Evolutionary conservation across 1,284 basidiomycete genomes (phyloP).

Genomic region (Xanthoconium separans): DNA sequence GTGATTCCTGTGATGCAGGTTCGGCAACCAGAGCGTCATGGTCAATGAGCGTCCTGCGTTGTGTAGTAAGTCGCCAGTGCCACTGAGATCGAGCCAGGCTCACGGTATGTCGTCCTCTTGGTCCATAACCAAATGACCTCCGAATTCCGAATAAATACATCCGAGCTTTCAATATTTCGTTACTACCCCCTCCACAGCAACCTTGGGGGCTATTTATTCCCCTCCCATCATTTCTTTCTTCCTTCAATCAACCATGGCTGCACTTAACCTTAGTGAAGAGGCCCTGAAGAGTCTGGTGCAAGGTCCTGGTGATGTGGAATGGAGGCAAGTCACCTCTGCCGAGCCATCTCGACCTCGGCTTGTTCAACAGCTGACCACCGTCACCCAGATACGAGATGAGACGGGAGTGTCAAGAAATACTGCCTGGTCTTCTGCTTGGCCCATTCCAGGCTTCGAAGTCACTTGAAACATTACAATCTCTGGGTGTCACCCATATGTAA

Average conservation of each 20-base stretch:
- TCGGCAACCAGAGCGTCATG: slow-evolving; percentile 12
- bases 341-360: not conserved
- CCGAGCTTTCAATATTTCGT: slow-evolving; percentile 14
- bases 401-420: slow-evolving; percentile 87
- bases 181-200: not conserved
- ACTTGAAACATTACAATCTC: slow-evolving; percentile 58
- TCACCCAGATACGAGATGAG: slow-evolving; percentile 93
- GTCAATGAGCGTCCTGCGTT: slow-evolving; percentile 44
- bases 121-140: slow-evolving; percentile 27
- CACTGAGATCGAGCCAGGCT: slow-evolving; percentile 19
- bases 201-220: not conserved
- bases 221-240: not conserved
- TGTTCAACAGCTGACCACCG: slow-evolving; percentile 7
- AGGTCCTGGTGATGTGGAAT: slow-evolving; percentile 75
- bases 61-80: slow-evolving; percentile 9
- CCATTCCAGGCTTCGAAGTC: slow-evolving; percentile 88
- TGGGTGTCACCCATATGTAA: slow-evolving; percentile 87
- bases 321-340: slow-evolving; percentile 52
- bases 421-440: slow-evolving; percentile 82
- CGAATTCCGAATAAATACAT: slow-evolving; percentile 28
- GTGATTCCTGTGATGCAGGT: slow-evolving; percentile 7
- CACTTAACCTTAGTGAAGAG: slow-evolving; percentile 44
- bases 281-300: slow-evolving; percentile 64
- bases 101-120: slow-evolving; percentile 50
- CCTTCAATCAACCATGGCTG: slow-evolving; percentile 12